phyloP scores from a whole-genome alignment of 495 filamentous ascomycete species.

The Acidiella bohemica region DNA sequence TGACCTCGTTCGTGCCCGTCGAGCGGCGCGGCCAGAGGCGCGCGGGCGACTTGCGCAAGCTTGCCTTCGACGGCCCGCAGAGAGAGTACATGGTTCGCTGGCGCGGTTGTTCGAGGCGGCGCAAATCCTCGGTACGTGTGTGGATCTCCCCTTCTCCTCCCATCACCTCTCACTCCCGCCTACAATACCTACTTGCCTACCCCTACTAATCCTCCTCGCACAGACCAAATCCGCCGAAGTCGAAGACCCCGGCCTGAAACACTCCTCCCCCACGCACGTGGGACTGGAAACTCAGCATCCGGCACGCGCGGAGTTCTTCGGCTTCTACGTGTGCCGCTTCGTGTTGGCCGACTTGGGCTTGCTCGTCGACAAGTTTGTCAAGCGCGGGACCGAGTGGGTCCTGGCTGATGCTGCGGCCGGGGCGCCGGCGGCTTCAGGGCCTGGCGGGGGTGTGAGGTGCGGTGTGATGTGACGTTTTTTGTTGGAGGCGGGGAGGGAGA shows the following conservation, averaged over 20 bases:
- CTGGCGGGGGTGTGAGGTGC: too few species aligned
- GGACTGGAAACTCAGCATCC: conserved; percentile 84
- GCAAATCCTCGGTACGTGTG: conserved; percentile 72
- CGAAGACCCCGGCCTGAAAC: conserved; percentile 79
- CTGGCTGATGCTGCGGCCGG: conserved; percentile 33
- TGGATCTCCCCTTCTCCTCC: neutral
- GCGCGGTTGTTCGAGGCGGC: conserved; percentile 88
- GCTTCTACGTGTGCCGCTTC: conserved; percentile 91
- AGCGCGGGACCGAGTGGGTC: conserved; percentile 95
- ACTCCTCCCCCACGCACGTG: conserved; percentile 73
- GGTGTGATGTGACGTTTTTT: too few species aligned
- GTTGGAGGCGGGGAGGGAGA: too few species aligned
- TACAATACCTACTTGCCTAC: neutral
- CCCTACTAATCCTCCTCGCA: neutral
- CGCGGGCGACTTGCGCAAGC: conserved; percentile 24
- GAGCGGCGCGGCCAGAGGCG: conserved; percentile 14
- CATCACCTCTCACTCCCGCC: neutral
- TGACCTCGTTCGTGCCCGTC: conserved; percentile 43
- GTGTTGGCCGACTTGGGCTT: conserved; percentile 70
- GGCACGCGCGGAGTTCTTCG: conserved; percentile 95
- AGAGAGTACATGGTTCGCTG: conserved; percentile 78
- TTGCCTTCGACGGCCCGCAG: conserved; percentile 70
- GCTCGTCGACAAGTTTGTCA: conserved; percentile 93
- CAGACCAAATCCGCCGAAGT: conserved; percentile 96
- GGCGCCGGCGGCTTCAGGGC: too few species aligned